Percentiles rank a stretch among this genome's conserved stretches.
Conservation (phyloP, 495 filamentous ascomycete species). For the Neurospora sp. region DNA sequence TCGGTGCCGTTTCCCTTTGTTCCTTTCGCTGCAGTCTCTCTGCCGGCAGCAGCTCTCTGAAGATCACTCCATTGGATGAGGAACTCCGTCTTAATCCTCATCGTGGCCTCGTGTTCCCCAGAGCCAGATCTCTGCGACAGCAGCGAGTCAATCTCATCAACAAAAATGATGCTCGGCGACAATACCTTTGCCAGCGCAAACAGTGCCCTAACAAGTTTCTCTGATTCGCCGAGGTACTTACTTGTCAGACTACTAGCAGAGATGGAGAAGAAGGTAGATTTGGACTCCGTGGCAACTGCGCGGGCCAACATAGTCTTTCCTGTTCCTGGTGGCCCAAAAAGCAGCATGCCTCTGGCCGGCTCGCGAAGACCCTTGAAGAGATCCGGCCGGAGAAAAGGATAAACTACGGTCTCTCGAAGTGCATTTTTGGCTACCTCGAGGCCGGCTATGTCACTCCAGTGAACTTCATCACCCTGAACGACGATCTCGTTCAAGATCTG, state of each 20-base stretch:
- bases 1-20: constrained; percentile 37
- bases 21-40: constrained; percentile 54
- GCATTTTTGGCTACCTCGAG: constrained; percentile 85
- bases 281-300: constrained; percentile 89
- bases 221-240: constrained; percentile 93
- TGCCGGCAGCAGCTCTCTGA: constrained; percentile 81
- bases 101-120: constrained; percentile 85
- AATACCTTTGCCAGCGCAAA: constrained; percentile 84
- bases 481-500: constrained; percentile 97
- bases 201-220: constrained; percentile 90
- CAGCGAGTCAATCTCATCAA: constrained; percentile 96
- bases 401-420: constrained; percentile 92
- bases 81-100: constrained; percentile 95
- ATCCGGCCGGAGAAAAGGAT: constrained; percentile 92
- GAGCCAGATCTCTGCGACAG: constrained; percentile 73
- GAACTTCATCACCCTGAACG: constrained; percentile 85
- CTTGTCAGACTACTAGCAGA: constrained; percentile 87
- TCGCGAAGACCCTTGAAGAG: constrained; percentile 92
- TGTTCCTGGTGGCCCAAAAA: constrained; percentile 94
- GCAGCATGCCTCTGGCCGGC: constrained; percentile 87
- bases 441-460: constrained; percentile 91
- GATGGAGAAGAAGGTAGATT: constrained; percentile 95
- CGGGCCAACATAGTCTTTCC: constrained; percentile 98
- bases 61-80: constrained; percentile 96
- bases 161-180: constrained; percentile 95